phyloP scores from a whole-genome alignment of 169 alveolate species.

The Babesia microti region DNA sequence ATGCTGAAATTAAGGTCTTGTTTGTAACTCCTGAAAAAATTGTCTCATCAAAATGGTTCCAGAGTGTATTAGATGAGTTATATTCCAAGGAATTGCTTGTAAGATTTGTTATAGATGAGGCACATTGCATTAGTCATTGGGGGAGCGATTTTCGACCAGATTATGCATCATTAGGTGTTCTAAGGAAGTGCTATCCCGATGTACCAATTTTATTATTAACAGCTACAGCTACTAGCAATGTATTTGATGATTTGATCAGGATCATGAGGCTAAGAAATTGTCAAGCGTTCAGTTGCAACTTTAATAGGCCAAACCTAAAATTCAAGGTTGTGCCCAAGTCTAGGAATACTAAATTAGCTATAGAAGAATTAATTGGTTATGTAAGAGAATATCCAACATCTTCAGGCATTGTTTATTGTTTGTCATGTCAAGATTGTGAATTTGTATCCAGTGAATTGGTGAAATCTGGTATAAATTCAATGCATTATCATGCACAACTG shows the following conservation, averaged over 20 bases:
- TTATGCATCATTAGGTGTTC: conserved; percentile 70
- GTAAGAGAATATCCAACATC: conserved; percentile 7
- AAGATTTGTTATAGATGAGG: conserved; percentile 97
- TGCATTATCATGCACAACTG: conserved; percentile 67
- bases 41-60: conserved; percentile 63
- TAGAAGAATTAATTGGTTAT: conserved; percentile 12
- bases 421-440: conserved; percentile 84
- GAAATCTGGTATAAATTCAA: conserved; percentile 46
- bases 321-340: conserved; percentile 33
- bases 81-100: conserved; percentile 64
- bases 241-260: conserved; percentile 53
- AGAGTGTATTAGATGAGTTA: conserved; percentile 54
- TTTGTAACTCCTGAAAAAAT: conserved; percentile 90
- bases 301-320: conserved; percentile 38
- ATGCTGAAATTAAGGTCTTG: conserved; percentile 35
- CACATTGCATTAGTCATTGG: conserved; percentile 99
- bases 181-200: conserved; percentile 75
- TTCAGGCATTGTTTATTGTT: conserved; percentile 86
- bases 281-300: conserved; percentile 36
- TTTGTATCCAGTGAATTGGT: conserved; percentile 63
- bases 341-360: conserved; percentile 11
- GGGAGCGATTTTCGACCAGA: conserved; percentile 98
- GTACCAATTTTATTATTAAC: conserved; percentile 93
- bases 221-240: conserved; percentile 93
- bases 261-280: conserved; percentile 25